Percentiles rank a stretch among this genome's conserved stretches.
phyloP scores from a whole-genome alignment of 306 rosid genomes.

The Dryas alaskensis region DNA sequence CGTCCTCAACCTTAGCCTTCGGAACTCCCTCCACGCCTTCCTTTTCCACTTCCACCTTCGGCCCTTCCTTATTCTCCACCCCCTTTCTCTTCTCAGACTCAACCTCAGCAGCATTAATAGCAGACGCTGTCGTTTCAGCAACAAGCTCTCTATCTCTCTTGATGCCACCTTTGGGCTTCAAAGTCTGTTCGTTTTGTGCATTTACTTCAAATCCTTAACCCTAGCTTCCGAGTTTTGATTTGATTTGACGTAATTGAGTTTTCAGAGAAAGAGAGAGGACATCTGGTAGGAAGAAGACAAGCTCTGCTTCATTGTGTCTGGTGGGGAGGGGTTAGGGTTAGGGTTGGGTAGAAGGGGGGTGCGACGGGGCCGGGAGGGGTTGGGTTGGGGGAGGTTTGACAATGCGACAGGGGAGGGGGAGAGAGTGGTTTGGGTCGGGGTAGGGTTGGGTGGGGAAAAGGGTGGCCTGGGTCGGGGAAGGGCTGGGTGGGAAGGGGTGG shows the following conservation, averaged over 20 bases:
- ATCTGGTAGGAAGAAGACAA: no score
- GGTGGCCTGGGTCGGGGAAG: no score
- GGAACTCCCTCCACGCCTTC: constrained; percentile 55
- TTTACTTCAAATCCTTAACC: neutral
- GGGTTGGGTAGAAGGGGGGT: no score
- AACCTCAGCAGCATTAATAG: constrained; percentile 35
- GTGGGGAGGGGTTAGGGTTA: no score
- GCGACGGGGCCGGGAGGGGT: no score
- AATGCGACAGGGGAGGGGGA: no score
- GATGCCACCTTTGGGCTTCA: constrained; percentile 60
- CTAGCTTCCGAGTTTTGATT: neutral
- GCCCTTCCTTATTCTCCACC: constrained; percentile 53
- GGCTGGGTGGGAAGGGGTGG: no score
- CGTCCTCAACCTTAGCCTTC: constrained; percentile 50
- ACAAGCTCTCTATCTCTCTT: constrained; percentile 37
- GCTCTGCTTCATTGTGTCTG: no score
- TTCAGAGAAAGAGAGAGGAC: neutral
- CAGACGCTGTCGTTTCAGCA: constrained; percentile 31
- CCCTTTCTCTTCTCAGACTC: constrained; percentile 53
- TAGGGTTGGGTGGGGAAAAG: no score
- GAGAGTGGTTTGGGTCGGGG: no score
- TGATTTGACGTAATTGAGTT: constrained; percentile 3
- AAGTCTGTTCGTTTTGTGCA: constrained; percentile 20
- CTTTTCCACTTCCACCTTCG: constrained; percentile 54
- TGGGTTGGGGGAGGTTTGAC: no score